These are phyloP conservation scores for Penicillium vulpinum DNA, from an alignment of 2,329 filamentous ascomycete genomes.

Conservation along the genomic window DNA sequence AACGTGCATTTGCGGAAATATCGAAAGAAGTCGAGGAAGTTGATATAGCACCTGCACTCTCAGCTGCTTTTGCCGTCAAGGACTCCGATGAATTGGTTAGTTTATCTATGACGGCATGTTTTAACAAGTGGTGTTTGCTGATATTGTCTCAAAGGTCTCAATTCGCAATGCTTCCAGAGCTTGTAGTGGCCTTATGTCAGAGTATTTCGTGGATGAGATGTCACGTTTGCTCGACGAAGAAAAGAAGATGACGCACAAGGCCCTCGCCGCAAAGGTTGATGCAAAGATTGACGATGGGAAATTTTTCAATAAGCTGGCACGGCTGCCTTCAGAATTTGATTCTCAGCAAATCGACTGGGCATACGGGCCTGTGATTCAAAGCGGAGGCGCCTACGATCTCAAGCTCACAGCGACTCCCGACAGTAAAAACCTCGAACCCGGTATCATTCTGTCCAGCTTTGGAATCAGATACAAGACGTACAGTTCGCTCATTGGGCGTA, in stretches of 20 bases:
- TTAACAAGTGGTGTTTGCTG: slow-evolving; percentile 9
- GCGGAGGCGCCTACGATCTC: slow-evolving; percentile 91
- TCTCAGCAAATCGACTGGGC: slow-evolving; percentile 90
- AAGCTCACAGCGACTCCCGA: slow-evolving; percentile 77
- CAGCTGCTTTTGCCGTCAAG: slow-evolving; percentile 85
- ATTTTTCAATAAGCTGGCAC: slow-evolving; percentile 83
- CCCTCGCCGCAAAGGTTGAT: slow-evolving; percentile 81
- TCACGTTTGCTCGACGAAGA: slow-evolving; percentile 92
- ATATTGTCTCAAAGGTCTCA: slow-evolving; percentile 57
- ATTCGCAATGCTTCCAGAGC: slow-evolving; percentile 94
- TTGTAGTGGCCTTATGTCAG: slow-evolving; percentile 90
- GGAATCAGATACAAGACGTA: slow-evolving; percentile 96
- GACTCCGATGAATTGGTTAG: slow-evolving; percentile 84
- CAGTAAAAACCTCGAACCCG: slow-evolving; percentile 80
- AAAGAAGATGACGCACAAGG: slow-evolving; percentile 92
- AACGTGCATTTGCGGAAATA: slow-evolving; percentile 72
- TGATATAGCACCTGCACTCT: slow-evolving; percentile 80
- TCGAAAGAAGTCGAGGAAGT: slow-evolving; percentile 86
- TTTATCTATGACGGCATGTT: slow-evolving; percentile 3
- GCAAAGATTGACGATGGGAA: slow-evolving; percentile 90
- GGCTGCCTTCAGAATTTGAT: slow-evolving; percentile 85
- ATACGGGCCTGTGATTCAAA: slow-evolving; percentile 86
- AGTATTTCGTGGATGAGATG: slow-evolving; percentile 98
- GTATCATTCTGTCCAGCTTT: slow-evolving; percentile 89
- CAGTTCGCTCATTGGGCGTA: slow-evolving; percentile 85